phyloP scores from a whole-genome alignment of 2,329 filamentous ascomycete species.

The Aspergillus sp. region DNA sequence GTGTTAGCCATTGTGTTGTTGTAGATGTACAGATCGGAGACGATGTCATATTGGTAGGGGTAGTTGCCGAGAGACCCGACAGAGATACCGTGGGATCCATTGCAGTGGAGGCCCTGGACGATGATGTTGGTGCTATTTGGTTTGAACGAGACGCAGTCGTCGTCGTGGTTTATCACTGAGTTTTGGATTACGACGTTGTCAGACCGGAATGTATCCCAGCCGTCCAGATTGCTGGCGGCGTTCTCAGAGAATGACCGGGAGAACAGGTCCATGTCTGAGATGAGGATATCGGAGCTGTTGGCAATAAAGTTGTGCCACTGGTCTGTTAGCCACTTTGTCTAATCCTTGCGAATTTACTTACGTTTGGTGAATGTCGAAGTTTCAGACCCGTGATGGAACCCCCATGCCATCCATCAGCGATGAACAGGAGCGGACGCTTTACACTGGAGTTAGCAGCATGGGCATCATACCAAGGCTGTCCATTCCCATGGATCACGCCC shows the following conservation, averaged over 20 bases:
- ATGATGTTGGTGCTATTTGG: slow-evolving; percentile 69
- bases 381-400: slow-evolving; percentile 61
- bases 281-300: slow-evolving; percentile 60
- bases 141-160: slow-evolving; percentile 74
- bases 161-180: slow-evolving; percentile 63
- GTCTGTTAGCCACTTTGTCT: no score
- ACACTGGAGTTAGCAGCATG: slow-evolving; percentile 57
- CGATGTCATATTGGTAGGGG: slow-evolving; percentile 61
- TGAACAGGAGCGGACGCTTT: slow-evolving; percentile 57
- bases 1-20: slow-evolving; percentile 54
- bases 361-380: slow-evolving; percentile 55
- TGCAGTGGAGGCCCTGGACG: slow-evolving; percentile 66
- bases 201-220: slow-evolving; percentile 56
- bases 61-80: slow-evolving; percentile 72
- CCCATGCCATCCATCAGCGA: slow-evolving; percentile 57
- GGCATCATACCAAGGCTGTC: slow-evolving; percentile 64
- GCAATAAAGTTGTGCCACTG: slow-evolving; percentile 67
- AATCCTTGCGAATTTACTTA: no score
- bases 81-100: slow-evolving; percentile 70
- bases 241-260: slow-evolving; percentile 53
- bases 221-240: slow-evolving; percentile 65
- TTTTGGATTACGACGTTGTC: slow-evolving; percentile 66
- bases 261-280: slow-evolving; percentile 64
- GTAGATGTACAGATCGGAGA: slow-evolving; percentile 67
- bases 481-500: slow-evolving; percentile 57